Percentiles rank a stretch among this genome's conserved stretches.
Conservation (phyloP, 805 yeast genomes). For the Yamadazyma paraphyllophila region DNA sequence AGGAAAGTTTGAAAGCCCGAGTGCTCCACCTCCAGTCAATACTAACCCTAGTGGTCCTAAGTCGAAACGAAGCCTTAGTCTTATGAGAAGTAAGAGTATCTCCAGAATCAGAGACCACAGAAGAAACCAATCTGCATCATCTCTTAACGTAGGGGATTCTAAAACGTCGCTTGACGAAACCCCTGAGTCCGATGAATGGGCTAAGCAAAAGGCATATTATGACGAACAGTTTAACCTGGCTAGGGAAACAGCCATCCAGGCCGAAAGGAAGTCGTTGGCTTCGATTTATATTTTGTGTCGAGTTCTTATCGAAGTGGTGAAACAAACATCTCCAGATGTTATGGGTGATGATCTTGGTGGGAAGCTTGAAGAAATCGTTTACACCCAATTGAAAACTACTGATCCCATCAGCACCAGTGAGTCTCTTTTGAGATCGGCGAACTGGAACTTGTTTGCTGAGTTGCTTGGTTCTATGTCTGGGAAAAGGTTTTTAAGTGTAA, state of each 20-base stretch:
- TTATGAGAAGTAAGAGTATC: slow-evolving; percentile 40
- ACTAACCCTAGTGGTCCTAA: slow-evolving; percentile 12
- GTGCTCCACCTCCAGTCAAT: slow-evolving; percentile 5
- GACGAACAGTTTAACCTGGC: slow-evolving; percentile 42
- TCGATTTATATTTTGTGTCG: slow-evolving; percentile 87
- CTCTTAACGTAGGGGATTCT: slow-evolving; percentile 13
- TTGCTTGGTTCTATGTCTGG: slow-evolving; percentile 88
- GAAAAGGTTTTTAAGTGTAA: slow-evolving; percentile 77
- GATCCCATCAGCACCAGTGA: slow-evolving; percentile 68
- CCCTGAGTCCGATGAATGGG: slow-evolving; percentile 14
- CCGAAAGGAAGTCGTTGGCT: slow-evolving; percentile 82
- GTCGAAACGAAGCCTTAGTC: slow-evolving; percentile 40
- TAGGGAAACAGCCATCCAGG: slow-evolving; percentile 70
- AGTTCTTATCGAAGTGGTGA: slow-evolving; percentile 87
- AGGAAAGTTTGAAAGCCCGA: slow-evolving; percentile 3
- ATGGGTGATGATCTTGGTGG: slow-evolving; percentile 77
- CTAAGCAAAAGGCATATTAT: slow-evolving; percentile 23
- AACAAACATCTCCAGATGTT: slow-evolving; percentile 73
- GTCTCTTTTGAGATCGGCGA: slow-evolving; percentile 78
- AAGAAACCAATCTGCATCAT: slow-evolving; percentile 50
- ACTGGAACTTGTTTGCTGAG: slow-evolving; percentile 91
- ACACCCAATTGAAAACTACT: slow-evolving; percentile 81
- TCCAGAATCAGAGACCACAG: slow-evolving; percentile 39
- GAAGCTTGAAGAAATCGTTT: slow-evolving; percentile 88
- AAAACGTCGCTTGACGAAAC: slow-evolving; percentile 1